These are phyloP conservation scores for Apiotrichum mycotoxinovorans DNA, from an alignment of 1,284 basidiomycete species.

Conservation along the genomic window DNA sequence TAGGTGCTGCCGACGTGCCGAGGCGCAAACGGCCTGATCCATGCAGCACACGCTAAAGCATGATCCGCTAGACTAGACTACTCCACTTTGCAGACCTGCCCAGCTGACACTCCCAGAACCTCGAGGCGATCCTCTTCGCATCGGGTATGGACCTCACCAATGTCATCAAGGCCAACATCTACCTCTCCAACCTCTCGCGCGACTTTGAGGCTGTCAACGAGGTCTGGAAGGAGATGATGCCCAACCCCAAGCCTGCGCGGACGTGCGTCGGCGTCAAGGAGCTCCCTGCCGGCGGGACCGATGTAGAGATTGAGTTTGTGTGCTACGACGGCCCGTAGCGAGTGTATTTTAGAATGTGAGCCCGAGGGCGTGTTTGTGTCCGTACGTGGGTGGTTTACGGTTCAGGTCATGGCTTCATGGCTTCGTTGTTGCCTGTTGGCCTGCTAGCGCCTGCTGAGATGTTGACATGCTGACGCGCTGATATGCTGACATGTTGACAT, in stretches of 20 bases:
- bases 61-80: too few relatives aligned
- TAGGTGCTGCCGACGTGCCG: too few relatives aligned
- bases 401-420: too few relatives aligned
- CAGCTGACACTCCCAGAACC: conserved; percentile 23
- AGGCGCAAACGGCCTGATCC: too few relatives aligned
- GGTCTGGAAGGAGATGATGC: conserved; percentile 45
- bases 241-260: conserved; percentile 57
- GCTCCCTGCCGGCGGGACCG: conserved; percentile 59
- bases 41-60: too few relatives aligned
- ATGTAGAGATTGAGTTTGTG: conserved; percentile 65
- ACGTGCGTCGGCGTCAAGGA: conserved; percentile 64
- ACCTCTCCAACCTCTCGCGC: conserved; percentile 38
- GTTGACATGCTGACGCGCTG: too few relatives aligned
- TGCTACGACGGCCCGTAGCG: conserved; percentile 46
- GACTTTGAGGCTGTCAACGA: conserved; percentile 43
- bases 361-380: too few relatives aligned
- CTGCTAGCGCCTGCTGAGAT: too few relatives aligned
- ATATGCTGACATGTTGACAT: too few relatives aligned
- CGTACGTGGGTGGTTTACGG: too few relatives aligned
- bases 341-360: neutral
- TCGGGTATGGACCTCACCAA: conserved; percentile 34
- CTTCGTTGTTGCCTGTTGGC: too few relatives aligned
- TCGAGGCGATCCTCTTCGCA: conserved; percentile 38
- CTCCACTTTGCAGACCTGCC: too few relatives aligned
- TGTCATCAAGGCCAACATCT: conserved; percentile 46